Percentiles rank a stretch among this genome's conserved stretches.
phyloP scores from a whole-genome alignment of 345 rosid genomes.

The Hevea brasiliensis region DNA sequence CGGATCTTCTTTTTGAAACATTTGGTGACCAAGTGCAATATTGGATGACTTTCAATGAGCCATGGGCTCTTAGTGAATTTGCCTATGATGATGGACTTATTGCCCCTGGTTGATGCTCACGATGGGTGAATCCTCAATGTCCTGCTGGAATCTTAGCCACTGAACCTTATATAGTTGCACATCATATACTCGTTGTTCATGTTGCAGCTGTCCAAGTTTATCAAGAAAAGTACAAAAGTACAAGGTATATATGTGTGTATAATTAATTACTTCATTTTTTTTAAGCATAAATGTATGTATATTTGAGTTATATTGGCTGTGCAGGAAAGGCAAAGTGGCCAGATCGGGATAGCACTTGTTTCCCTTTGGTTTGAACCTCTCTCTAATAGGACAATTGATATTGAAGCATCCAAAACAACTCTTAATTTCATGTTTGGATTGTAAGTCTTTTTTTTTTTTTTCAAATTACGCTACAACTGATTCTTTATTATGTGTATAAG shows the following conservation, averaged over 20 bases:
- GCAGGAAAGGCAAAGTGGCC: not conserved
- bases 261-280: no score
- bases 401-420: not conserved
- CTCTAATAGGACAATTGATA: not conserved
- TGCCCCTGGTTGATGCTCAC: slow-evolving; percentile 31
- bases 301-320: no score
- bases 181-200: slow-evolving; percentile 32
- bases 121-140: slow-evolving; percentile 8
- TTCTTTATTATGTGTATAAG: no score
- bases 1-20: slow-evolving; percentile 43
- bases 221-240: slow-evolving; percentile 30
- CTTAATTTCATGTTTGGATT: not conserved
- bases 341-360: not conserved
- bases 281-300: no score
- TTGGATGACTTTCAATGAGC: slow-evolving; percentile 42
- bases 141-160: slow-evolving; percentile 20
- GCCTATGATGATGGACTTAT: slow-evolving; percentile 24
- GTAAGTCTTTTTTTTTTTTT: no score
- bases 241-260: no score
- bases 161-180: slow-evolving; percentile 35
- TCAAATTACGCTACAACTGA: no score
- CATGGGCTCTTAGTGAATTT: not conserved
- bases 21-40: slow-evolving; percentile 41
- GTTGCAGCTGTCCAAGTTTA: slow-evolving; percentile 27
- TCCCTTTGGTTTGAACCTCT: not conserved